Conservation (phyloP, 768 basidiomycete species). For the Rhodotorula kratochvilovae region DNA sequence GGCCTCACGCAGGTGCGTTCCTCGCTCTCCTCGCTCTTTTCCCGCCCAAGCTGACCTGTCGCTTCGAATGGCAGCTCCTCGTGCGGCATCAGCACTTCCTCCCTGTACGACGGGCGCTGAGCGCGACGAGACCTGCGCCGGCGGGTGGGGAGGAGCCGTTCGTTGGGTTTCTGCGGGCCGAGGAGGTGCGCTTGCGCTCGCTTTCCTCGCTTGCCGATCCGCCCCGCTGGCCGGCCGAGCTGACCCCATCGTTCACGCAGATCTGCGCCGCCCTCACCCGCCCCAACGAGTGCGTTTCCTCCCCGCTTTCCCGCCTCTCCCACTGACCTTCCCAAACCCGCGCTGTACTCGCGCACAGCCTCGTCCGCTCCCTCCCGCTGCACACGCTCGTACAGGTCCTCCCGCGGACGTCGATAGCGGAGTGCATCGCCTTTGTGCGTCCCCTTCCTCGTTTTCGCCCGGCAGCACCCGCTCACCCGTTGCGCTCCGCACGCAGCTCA, state of each 20-base stretch:
- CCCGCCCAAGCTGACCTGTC: background rate
- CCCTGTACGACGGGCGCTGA: background rate
- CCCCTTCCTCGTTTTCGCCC: too few relatives aligned
- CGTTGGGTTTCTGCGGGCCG: background rate
- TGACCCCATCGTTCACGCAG: background rate
- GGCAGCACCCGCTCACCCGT: too few relatives aligned
- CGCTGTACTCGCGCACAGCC: background rate
- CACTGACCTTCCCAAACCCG: background rate
- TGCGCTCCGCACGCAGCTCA: background rate
- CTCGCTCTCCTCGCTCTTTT: background rate
- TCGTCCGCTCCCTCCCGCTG: constrained; percentile 9
- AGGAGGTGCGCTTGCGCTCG: background rate
- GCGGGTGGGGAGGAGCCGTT: background rate
- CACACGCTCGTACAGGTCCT: background rate
- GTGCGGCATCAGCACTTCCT: background rate
- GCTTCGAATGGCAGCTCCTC: background rate
- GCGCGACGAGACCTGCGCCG: too few relatives aligned
- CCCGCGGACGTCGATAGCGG: background rate
- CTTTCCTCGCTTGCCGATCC: too few relatives aligned
- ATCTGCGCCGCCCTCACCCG: background rate
- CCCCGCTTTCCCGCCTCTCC: background rate
- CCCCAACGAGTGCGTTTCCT: constrained; percentile 1
- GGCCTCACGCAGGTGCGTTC: constrained; percentile 18
- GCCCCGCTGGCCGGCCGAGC: too few relatives aligned
- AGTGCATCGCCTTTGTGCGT: constrained; percentile 14